Evolutionary conservation across 2,329 filamentous ascomycete genomes (phyloP).

Genomic region (Trichoderma atrobrunneum): DNA sequence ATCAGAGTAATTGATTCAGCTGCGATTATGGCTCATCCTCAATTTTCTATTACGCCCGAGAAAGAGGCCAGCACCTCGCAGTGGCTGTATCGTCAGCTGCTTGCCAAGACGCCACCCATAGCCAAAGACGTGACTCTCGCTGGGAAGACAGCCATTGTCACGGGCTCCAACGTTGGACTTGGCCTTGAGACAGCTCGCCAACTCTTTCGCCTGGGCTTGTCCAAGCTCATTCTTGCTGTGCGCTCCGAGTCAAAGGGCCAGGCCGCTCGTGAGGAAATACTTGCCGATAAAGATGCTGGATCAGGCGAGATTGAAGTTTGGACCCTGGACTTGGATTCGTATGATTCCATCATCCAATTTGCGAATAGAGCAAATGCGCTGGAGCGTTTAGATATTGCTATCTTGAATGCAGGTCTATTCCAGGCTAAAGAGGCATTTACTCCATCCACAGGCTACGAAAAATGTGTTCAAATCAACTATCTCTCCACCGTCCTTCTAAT

Average conservation of each 20-base stretch:
- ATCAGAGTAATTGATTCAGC: background rate
- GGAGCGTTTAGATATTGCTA: background rate
- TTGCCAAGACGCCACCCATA: background rate
- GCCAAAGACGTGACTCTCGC: background rate
- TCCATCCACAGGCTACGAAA: background rate
- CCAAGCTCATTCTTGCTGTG: conserved; percentile 7
- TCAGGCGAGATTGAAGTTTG: background rate
- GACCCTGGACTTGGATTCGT: background rate
- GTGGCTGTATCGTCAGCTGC: background rate
- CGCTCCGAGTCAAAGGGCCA: conserved; percentile 1
- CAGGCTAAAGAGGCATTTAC: background rate
- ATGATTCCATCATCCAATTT: background rate
- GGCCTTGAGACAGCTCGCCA: background rate
- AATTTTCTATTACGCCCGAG: background rate
- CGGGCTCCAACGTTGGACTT: background rate
- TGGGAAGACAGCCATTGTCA: background rate
- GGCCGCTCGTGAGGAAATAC: background rate
- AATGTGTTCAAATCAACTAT: conserved; percentile 1
- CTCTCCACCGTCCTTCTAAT: conserved; percentile 1
- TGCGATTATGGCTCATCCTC: background rate
- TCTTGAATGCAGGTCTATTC: background rate
- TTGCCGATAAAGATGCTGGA: background rate
- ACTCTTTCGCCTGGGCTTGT: background rate
- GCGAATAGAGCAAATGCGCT: background rate
- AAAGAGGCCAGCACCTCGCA: conserved; percentile 1